Base-by-base conservation (phyloP, 2,329 filamentous ascomycete genomes). In the Ascochyta clinopodiicola region DNA sequence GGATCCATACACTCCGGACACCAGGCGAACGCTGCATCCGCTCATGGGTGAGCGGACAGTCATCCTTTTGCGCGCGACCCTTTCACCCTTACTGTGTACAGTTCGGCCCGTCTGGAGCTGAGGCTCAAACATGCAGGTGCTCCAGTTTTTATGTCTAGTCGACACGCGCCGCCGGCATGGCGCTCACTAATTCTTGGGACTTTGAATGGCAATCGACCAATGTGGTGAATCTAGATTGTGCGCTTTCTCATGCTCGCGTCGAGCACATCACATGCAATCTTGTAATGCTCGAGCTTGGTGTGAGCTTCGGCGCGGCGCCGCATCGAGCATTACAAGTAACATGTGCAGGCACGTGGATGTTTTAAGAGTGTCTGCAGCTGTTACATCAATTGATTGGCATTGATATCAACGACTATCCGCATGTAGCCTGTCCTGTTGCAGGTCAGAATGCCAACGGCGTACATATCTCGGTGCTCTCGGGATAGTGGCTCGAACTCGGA, bases 31-130 rank as follows among this genome's bases (percentile, higher is more conserved):
- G 7, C 31, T 19, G 24, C n/a, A 25, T 29, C 24, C 40, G 42
- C 29, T 31, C 29, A 36, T 56, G 46, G 35, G 36, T 35, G 40
- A 45, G 36, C 31, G 45, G 42, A 35, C 45, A 49, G 29, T 38
- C 46, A 55, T 55, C 52, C 49, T 25, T 45, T 51, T 37, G 22
- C 34, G 47, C 47, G 21, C 40, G 15, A 25, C 37, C 50, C 50
- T 29, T 47, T 52, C 35, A 44, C 42, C 42, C 42, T 46, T 39
- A 3, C 15, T 17, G 15, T n/a, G 15, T 6, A 22, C 38, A 21
- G 32, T 45, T 24, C 34, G 32, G 34, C 31, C 40, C 40, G 40
- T 44, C 47, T 44, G 39, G 2, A 13, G 17, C 27, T 49, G 51
- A 48, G 45, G 40, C 51, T 49, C 45, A 49, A 48, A 47, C 44